A percentile compares a stretch with the other conserved stretches of the same genome.
Conservation (phyloP, 345 rosid species). For the Erucastrum elatum region DNA sequence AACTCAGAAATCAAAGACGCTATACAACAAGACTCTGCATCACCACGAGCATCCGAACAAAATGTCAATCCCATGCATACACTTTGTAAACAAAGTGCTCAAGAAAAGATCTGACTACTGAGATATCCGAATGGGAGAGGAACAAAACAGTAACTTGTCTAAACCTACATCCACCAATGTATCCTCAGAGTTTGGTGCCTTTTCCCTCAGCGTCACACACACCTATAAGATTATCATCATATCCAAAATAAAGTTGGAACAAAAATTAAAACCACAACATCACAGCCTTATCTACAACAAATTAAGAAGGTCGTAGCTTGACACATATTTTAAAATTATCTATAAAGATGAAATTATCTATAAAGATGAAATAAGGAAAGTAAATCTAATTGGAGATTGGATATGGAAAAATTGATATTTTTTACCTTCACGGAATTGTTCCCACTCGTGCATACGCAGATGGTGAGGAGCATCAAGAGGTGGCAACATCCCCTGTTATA, state of each 20-base stretch:
- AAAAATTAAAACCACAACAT: not conserved
- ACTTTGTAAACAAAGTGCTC: not conserved
- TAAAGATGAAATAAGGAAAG: not conserved
- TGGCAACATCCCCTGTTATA: conserved; percentile 64
- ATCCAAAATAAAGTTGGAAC: not conserved
- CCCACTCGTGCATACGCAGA: conserved; percentile 96
- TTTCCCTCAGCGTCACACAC: conserved; percentile 66
- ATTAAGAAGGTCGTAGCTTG: not conserved
- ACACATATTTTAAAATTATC: not conserved
- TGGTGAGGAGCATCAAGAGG: conserved; percentile 78
- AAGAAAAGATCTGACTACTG: not conserved
- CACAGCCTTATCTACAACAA: not conserved
- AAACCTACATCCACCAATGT: conserved; percentile 88
- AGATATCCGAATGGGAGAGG: not conserved
- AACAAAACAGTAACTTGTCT: conserved; percentile 55
- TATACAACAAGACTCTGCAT: conserved; percentile 38
- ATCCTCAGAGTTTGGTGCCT: conserved; percentile 46
- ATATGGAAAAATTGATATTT: not conserved
- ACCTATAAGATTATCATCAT: conserved; percentile 48
- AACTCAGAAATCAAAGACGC: too few relatives aligned
- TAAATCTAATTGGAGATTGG: not conserved
- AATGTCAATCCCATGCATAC: not conserved
- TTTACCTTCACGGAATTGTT: conserved; percentile 78
- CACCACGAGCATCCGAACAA: not conserved
- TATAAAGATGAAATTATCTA: not conserved